Conservation (phyloP, 2,329 filamentous ascomycete species). For the Trichophyton schoenleinii region DNA sequence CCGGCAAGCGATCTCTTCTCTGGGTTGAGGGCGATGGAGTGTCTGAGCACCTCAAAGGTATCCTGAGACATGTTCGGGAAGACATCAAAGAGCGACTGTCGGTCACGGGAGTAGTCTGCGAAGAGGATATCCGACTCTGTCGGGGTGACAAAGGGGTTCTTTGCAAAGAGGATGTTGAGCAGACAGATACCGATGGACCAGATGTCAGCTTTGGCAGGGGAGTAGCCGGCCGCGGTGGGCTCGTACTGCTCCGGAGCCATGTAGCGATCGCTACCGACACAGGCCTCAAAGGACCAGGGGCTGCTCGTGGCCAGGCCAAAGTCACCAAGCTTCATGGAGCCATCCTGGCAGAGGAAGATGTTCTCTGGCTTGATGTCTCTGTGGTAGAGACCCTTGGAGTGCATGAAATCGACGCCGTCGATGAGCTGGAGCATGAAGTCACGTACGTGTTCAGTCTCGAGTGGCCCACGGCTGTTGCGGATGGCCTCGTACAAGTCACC, state of each 20-base stretch:
- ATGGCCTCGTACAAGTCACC: constrained; percentile 98
- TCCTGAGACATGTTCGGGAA: constrained; percentile 98
- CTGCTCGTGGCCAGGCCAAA: constrained; percentile 88
- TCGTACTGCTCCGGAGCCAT: constrained; percentile 99
- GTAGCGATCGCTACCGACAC: constrained; percentile 93
- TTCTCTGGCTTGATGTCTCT: constrained; percentile 99
- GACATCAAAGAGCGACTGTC: constrained; percentile 92
- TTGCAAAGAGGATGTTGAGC: constrained; percentile 89
- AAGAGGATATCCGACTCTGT: constrained; percentile 86
- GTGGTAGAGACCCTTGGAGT: constrained; percentile 83
- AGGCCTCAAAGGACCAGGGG: constrained; percentile 80
- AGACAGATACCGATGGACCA: constrained; percentile 97
- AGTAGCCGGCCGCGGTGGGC: constrained; percentile 74
- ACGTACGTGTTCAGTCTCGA: constrained; percentile 92
- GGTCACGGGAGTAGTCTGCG: constrained; percentile 82
- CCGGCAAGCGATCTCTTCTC: constrained; percentile 70
- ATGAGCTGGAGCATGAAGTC: constrained; percentile 95
- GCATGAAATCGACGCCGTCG: constrained; percentile 78
- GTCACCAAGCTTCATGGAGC: constrained; percentile 90
- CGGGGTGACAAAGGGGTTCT: constrained; percentile 88
- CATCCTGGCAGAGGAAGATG: constrained; percentile 80
- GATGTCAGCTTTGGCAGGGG: constrained; percentile 82
- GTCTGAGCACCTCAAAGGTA: constrained; percentile 82
- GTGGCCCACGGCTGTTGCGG: constrained; percentile 69
- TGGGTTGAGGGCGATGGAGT: constrained; percentile 86